phyloP scores from a whole-genome alignment of 148 eudicot species.

The Rhododendron molle region DNA sequence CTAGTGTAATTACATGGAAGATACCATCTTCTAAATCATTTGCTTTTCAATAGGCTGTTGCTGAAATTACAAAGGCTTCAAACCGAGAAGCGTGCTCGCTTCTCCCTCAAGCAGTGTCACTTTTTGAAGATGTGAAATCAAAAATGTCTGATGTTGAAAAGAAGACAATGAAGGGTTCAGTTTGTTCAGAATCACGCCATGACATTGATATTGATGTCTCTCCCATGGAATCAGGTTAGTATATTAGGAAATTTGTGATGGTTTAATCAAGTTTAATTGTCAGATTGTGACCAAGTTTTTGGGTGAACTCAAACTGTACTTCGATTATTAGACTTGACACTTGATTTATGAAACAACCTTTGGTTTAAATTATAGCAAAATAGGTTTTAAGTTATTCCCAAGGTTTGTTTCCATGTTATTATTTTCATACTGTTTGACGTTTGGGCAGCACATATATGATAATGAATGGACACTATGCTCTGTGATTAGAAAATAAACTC shows the following conservation, averaged over 20 bases:
- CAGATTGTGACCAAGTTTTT: not conserved
- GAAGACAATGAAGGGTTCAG: conserved; percentile 20
- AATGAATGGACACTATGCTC: not conserved
- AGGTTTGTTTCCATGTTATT: not conserved
- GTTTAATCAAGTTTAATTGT: not conserved
- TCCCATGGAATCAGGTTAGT: conserved; percentile 45
- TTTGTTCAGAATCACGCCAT: conserved; percentile 14
- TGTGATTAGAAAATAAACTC: not conserved
- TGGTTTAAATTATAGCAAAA: not conserved
- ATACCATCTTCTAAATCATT: not conserved
- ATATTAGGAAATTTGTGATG: not conserved
- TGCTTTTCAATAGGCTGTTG: conserved; percentile 60
- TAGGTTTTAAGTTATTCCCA: not conserved
- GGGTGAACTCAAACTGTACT: not conserved
- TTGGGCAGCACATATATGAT: not conserved
- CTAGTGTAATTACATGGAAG: not conserved
- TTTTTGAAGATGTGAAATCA: conserved; percentile 34
- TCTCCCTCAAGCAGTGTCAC: conserved; percentile 54
- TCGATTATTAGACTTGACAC: not conserved
- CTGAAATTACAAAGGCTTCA: conserved; percentile 80
- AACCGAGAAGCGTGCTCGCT: conserved; percentile 62
- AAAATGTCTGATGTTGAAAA: conserved; percentile 35
- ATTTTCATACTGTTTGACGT: not conserved
- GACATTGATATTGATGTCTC: conserved; percentile 19
- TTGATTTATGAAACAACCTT: not conserved